phyloP scores from a whole-genome alignment of 805 yeast genomes.

The Nakazawaea ishiwadae region DNA sequence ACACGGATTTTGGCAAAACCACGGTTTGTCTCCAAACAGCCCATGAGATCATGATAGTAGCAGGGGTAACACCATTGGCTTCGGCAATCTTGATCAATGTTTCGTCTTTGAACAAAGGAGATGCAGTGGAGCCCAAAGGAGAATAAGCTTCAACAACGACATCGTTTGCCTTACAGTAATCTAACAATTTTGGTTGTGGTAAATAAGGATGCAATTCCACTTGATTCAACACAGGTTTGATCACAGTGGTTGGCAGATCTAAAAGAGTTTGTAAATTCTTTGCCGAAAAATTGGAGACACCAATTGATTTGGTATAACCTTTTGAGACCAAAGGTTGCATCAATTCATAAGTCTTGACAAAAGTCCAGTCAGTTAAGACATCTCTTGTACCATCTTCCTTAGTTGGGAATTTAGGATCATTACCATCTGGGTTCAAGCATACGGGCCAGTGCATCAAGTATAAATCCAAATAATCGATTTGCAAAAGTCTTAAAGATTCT shows the following conservation, averaged over 20 bases:
- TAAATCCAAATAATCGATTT: slow-evolving; percentile 59
- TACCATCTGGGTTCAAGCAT: slow-evolving; percentile 34
- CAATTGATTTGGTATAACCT: slow-evolving; percentile 61
- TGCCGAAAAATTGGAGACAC: slow-evolving; percentile 72
- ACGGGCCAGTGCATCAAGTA: slow-evolving; percentile 69
- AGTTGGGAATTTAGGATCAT: slow-evolving; percentile 26
- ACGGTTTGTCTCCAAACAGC: slow-evolving; percentile 46
- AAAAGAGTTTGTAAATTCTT: slow-evolving; percentile 50
- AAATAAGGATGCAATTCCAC: slow-evolving; percentile 72
- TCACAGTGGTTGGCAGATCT: slow-evolving; percentile 37
- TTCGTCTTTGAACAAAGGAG: slow-evolving; percentile 46
- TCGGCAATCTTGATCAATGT: slow-evolving; percentile 40
- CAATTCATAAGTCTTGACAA: slow-evolving; percentile 57
- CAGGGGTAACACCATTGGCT: slow-evolving; percentile 39
- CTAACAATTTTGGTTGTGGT: slow-evolving; percentile 58
- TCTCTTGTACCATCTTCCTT: slow-evolving; percentile 32
- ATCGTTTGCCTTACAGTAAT: slow-evolving; percentile 46
- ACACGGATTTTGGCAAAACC: slow-evolving; percentile 33
- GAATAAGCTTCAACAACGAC: slow-evolving; percentile 72
- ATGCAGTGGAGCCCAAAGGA: slow-evolving; percentile 63
- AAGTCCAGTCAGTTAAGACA: slow-evolving; percentile 30
- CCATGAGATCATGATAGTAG: slow-evolving; percentile 55
- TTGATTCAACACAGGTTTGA: slow-evolving; percentile 70
- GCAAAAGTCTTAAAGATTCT: slow-evolving; percentile 44
- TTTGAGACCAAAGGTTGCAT: slow-evolving; percentile 55